Evolutionary conservation across 768 basidiomycete species (phyloP).

Genomic region (Hemileccinum impolitum): DNA sequence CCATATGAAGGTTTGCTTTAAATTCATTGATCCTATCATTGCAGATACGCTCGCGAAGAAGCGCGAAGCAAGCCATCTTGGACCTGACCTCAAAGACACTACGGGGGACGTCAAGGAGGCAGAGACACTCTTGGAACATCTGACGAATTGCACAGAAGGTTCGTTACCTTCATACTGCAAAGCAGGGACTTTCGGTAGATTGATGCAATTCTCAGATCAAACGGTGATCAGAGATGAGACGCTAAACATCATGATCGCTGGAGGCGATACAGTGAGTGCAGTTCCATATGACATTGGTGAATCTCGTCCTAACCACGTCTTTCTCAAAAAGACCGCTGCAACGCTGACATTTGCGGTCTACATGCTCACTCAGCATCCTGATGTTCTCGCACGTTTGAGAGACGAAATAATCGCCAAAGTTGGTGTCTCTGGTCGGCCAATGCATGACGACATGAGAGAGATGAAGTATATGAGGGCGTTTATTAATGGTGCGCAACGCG

Average conservation of each 20-base stretch:
- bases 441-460: slow-evolving; percentile 53
- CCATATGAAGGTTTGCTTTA: no score
- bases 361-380: slow-evolving; percentile 38
- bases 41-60: no score
- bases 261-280: slow-evolving; percentile 41
- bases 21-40: no score
- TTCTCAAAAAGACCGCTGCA: slow-evolving; percentile 4
- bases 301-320: no score
- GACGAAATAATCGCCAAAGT: slow-evolving; percentile 54
- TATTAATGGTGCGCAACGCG: slow-evolving; percentile 48
- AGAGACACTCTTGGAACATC: no score
- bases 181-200: no score
- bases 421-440: slow-evolving; percentile 46
- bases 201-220: slow-evolving; percentile 13
- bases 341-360: slow-evolving; percentile 22
- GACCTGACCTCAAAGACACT: no score
- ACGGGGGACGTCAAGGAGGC: no score
- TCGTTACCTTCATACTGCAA: no score
- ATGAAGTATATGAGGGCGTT: slow-evolving; percentile 67
- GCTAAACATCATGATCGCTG: slow-evolving; percentile 31
- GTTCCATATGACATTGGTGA: no score
- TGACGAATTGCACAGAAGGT: no score
- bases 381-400: slow-evolving; percentile 45
- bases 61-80: no score
- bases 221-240: slow-evolving; percentile 23